phyloP scores from a whole-genome alignment of 768 basidiomycete genomes.

The Jaapia argillacea region DNA sequence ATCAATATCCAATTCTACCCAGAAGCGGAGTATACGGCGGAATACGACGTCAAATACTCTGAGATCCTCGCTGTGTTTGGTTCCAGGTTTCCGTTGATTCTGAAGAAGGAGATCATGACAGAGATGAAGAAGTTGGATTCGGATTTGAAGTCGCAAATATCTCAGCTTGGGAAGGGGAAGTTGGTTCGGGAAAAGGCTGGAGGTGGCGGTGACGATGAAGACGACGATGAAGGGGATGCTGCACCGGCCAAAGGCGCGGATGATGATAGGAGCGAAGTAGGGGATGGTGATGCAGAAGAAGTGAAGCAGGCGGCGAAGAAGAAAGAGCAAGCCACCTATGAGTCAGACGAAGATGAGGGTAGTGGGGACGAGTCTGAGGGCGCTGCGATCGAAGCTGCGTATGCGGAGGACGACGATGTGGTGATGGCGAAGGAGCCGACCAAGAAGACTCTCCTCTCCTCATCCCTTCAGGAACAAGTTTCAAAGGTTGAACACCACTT shows the following conservation, averaged over 20 bases:
- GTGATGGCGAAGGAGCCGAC: constrained; percentile 23
- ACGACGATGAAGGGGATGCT: constrained; percentile 33
- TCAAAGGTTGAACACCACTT: constrained; percentile 40
- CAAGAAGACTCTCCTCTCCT: too few relatives aligned
- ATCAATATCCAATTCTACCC: constrained; percentile 84
- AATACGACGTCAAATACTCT: constrained; percentile 64
- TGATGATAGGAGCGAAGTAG: constrained; percentile 67
- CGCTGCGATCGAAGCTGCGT: constrained; percentile 52
- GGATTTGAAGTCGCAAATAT: constrained; percentile 68
- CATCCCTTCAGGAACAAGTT: constrained; percentile 30
- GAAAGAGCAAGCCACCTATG: constrained; percentile 65
- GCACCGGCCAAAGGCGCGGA: constrained; percentile 30
- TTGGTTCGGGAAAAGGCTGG: constrained; percentile 30
- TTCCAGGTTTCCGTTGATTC: constrained; percentile 61
- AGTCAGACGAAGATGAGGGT: constrained; percentile 55
- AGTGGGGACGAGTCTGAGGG: constrained; percentile 39
- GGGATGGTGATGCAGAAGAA: constrained; percentile 76
- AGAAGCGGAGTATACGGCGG: constrained; percentile 66
- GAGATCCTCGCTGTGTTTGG: constrained; percentile 71
- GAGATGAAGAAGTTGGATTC: constrained; percentile 84
- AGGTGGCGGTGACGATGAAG: constrained; percentile 36
- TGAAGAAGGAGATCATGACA: constrained; percentile 77
- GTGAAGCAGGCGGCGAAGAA: constrained; percentile 63
- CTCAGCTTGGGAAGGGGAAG: constrained; percentile 78
- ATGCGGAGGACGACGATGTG: constrained; percentile 36